Percentiles rank a stretch among this genome's conserved stretches.
phyloP scores from a whole-genome alignment of 805 yeast species.

The Saccharomycopsis oosterbeekiorum region DNA sequence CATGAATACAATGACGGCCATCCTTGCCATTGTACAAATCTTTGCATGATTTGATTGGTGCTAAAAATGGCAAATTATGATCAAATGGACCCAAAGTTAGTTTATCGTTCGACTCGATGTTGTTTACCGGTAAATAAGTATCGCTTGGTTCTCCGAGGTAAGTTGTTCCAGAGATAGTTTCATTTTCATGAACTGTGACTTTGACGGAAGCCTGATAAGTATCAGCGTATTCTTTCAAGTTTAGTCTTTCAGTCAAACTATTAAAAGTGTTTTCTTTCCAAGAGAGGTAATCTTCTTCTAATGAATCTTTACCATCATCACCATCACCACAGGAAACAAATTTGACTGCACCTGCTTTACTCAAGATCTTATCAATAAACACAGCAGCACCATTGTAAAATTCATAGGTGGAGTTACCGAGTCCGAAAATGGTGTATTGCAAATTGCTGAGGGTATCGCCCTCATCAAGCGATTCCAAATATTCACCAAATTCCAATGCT shows the following conservation, averaged over 20 bases:
- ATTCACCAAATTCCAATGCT: conserved; percentile 70
- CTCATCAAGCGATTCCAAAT: conserved; percentile 44
- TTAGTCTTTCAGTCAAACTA: conserved; percentile 49
- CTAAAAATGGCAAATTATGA: conserved; percentile 72
- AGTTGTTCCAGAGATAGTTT: conserved; percentile 35
- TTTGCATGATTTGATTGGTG: conserved; percentile 47
- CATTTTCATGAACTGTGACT: conserved; percentile 31
- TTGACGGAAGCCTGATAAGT: conserved; percentile 60
- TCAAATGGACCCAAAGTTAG: conserved; percentile 61
- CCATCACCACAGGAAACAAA: conserved; percentile 82
- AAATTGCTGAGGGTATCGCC: conserved; percentile 36
- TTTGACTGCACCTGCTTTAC: conserved; percentile 58
- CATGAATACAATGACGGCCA: conserved; percentile 77
- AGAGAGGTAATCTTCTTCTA: conserved; percentile 88
- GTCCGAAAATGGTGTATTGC: conserved; percentile 72
- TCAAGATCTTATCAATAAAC: conserved; percentile 38
- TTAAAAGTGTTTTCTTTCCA: conserved; percentile 84
- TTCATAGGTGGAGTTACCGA: conserved; percentile 93
- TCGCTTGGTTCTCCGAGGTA: conserved; percentile 77
- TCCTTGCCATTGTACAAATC: conserved; percentile 56
- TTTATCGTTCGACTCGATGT: conserved; percentile 24
- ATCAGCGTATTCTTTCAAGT: conserved; percentile 72
- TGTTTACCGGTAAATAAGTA: conserved; percentile 34
- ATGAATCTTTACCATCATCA: conserved; percentile 89
- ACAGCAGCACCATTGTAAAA: conserved; percentile 78